Percentiles rank a stretch among this genome's conserved stretches.
Conservation (phyloP, 148 eudicot genomes). For the Polygonum maritimum region DNA sequence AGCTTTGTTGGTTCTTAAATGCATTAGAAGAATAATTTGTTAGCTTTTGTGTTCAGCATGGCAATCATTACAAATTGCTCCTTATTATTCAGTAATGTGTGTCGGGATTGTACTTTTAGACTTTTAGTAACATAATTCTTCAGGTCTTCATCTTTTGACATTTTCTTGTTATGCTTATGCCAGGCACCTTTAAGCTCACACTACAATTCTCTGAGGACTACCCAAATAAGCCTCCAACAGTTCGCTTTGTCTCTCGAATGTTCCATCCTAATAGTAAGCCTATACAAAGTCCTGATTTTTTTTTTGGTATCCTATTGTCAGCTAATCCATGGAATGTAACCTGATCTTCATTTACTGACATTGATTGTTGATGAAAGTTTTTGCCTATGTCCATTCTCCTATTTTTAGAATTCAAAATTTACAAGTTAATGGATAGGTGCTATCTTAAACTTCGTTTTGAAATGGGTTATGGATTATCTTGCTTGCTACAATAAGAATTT, state of each 20-base stretch:
- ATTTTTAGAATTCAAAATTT: background rate
- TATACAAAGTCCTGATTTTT: background rate
- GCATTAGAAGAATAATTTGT: background rate
- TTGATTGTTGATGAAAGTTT: background rate
- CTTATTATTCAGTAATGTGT: background rate
- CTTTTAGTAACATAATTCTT: background rate
- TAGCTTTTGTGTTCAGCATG: background rate
- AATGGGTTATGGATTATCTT: background rate
- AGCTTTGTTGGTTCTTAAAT: background rate
- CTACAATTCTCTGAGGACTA: slow-evolving; percentile 59
- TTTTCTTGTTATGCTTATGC: slow-evolving; percentile 8
- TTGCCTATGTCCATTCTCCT: background rate
- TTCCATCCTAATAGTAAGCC: slow-evolving; percentile 62
- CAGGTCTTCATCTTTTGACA: background rate
- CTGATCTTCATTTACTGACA: background rate
- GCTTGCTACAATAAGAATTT: background rate
- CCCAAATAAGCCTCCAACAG: slow-evolving; percentile 65
- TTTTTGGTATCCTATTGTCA: background rate
- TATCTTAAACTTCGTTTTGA: background rate
- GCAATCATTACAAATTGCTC: too few relatives aligned
- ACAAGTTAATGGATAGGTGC: background rate
- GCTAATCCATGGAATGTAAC: background rate
- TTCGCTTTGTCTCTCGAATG: slow-evolving; percentile 58
- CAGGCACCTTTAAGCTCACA: slow-evolving; percentile 67
- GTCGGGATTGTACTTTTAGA: background rate